A percentile compares a stretch with the other conserved stretches of the same genome.
phyloP scores from a whole-genome alignment of 73 alveolate species.

The Paramecium bursaria region DNA sequence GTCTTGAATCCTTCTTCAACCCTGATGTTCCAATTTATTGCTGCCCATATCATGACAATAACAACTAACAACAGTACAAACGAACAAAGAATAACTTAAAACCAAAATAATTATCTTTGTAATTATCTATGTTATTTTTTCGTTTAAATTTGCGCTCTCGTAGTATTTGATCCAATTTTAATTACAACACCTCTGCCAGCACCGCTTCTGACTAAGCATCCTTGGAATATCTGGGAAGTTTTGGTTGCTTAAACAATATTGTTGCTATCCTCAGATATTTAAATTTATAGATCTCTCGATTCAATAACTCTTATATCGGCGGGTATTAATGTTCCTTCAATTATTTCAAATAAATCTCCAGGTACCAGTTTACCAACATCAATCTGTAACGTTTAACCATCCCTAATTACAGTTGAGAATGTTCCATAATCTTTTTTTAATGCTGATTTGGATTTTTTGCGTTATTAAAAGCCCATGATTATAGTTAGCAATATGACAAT shows the following conservation, averaged over 20 bases:
- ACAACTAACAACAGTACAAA: slow-evolving; percentile 13
- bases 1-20: slow-evolving; percentile 42
- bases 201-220: slow-evolving; percentile 38
- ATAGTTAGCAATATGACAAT: slow-evolving; percentile 18
- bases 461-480: slow-evolving; percentile 22
- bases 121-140: background rate
- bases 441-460: slow-evolving; percentile 43
- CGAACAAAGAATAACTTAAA: slow-evolving; percentile 7
- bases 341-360: slow-evolving; percentile 18
- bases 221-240: slow-evolving; percentile 14
- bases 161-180: slow-evolving; percentile 55
- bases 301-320: slow-evolving; percentile 39
- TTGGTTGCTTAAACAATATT: slow-evolving; percentile 2
- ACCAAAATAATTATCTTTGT: slow-evolving; percentile 3
- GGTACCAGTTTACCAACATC: background rate
- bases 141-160: slow-evolving; percentile 31
- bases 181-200: slow-evolving; percentile 28
- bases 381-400: background rate
- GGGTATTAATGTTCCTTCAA: slow-evolving; percentile 8
- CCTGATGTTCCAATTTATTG: background rate
- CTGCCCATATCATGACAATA: slow-evolving; percentile 40
- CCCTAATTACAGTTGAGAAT: background rate
- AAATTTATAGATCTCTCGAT: slow-evolving; percentile 26
- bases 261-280: slow-evolving; percentile 24
- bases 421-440: slow-evolving; percentile 2